Evolutionary conservation across 2,329 filamentous ascomycete genomes (phyloP), one percentile per base, ranked within the genome.

Genomic region (Penicillium paneum): DNA sequence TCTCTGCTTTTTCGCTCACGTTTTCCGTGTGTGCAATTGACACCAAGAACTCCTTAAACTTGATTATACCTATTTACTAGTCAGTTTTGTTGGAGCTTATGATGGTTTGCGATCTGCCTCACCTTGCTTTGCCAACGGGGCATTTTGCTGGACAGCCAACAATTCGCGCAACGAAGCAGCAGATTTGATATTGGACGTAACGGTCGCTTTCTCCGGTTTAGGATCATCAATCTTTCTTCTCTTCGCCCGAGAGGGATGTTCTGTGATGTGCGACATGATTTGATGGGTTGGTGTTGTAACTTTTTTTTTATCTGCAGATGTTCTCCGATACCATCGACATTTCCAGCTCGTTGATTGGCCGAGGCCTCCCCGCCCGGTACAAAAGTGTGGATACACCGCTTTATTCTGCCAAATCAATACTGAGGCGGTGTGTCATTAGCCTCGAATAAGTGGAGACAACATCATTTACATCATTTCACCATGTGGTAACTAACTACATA

Each of bases 101-200:
- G 26, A 40, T 21, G 35, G 32, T 19, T 44, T 46, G 32, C 39
- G 26, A 68, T 74, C 45, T 73, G 83, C 82, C 87, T 74, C 88
- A 88, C 69, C 87, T 83, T 65, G 87, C 80, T 72, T 83, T 79
- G 66, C 79, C 76, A 70, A 68, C 21, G 63, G 62, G 40, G 84
- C 74, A 70, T 91, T 86, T 72, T 91, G 88, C 61, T 88, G 81
- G 67, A 91, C 91, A 52, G 79, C 74, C 38, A 94, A 79, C 41
- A 91, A 78, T 56, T 85, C 80, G 65, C 82, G 82, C 56, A 94
- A 78, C 67, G 94, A 88, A 49, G 83, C 80, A 59, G 81, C 80
- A 35, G 84, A 74, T 26, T 66, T 72, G 50, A 77, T 72, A 35
- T 61, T 57, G 56, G 26, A 56, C 45, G 29, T 58, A 58, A 34